Conservation (phyloP, 805 yeast species). For the Nakazawaea ishiwadae region DNA sequence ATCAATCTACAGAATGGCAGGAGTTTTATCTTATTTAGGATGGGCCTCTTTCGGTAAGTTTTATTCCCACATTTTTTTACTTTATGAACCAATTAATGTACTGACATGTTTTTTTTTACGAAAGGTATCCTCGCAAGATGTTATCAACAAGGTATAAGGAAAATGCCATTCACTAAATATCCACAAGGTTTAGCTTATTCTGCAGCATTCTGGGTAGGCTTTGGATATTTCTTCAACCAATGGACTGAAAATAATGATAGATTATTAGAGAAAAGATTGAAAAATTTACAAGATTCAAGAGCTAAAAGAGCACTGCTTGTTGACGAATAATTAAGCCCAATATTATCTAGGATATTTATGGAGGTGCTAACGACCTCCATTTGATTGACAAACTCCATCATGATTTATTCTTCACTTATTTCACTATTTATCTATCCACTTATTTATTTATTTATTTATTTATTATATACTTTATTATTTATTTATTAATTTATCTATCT, state of each 20-base stretch:
- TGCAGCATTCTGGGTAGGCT: constrained; percentile 38
- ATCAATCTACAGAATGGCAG: constrained; percentile 12
- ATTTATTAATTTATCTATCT: neutral
- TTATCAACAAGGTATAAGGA: constrained; percentile 38
- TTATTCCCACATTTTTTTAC: neutral
- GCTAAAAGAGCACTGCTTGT: constrained; percentile 20
- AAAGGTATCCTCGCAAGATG: constrained; percentile 38
- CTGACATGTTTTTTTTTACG: neutral
- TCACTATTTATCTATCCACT: neutral
- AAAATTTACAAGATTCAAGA: constrained; percentile 32
- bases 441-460: constrained; percentile 1
- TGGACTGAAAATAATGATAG: constrained; percentile 34
- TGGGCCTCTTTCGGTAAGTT: constrained; percentile 23
- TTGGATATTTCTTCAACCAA: constrained; percentile 34
- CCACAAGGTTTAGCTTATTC: constrained; percentile 38
- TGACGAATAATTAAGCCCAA: constrained; percentile 1
- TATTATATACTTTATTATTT: neutral
- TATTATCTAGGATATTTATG: too few relatives aligned
- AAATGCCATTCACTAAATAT: constrained; percentile 31
- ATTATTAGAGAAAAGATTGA: constrained; percentile 31
- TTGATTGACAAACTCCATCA: neutral
- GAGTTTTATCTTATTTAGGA: constrained; percentile 17
- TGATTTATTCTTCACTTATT: neutral
- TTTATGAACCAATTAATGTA: too few relatives aligned
- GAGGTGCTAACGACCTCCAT: too few relatives aligned